phyloP scores from a whole-genome alignment of 768 basidiomycete species.

The Hericium coralloides region DNA sequence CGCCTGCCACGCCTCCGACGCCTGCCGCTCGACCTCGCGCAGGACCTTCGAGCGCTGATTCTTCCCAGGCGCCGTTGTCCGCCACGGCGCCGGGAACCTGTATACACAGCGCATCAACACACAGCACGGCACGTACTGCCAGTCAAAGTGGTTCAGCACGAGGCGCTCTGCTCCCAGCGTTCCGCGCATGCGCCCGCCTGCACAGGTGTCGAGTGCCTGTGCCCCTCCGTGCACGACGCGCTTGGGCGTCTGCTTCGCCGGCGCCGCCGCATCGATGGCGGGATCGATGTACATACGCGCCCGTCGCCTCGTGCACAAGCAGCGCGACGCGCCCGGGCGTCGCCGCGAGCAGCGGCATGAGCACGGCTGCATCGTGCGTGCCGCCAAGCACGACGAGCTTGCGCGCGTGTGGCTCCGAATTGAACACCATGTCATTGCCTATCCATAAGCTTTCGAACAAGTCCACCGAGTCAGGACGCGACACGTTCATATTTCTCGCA shows the following conservation, averaged over 20 bases:
- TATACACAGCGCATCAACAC: not conserved
- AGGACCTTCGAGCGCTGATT: slow-evolving; percentile 36
- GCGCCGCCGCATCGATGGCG: slow-evolving; percentile 40
- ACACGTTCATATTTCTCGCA: too few relatives aligned
- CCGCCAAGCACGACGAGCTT: slow-evolving; percentile 70
- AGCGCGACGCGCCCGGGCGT: slow-evolving; percentile 31
- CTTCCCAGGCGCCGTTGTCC: slow-evolving; percentile 20
- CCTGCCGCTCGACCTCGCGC: slow-evolving; percentile 53
- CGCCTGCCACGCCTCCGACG: slow-evolving; percentile 48
- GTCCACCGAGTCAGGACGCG: too few relatives aligned
- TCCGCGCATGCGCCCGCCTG: slow-evolving; percentile 76
- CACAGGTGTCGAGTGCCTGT: slow-evolving; percentile 71
- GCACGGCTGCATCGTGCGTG: too few relatives aligned
- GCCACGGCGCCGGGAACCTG: slow-evolving; percentile 45
- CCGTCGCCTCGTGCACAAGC: slow-evolving; percentile 84
- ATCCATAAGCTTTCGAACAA: too few relatives aligned
- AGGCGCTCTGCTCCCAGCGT: too few relatives aligned
- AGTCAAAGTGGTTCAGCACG: slow-evolving; percentile 72
- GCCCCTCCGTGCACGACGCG: slow-evolving; percentile 33
- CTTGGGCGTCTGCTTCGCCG: slow-evolving; percentile 29
- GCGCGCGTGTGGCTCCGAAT: slow-evolving; percentile 33
- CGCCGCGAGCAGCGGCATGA: slow-evolving; percentile 37
- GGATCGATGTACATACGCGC: slow-evolving; percentile 59
- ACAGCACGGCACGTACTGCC: slow-evolving; percentile 25
- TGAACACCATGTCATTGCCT: too few relatives aligned